Evolutionary conservation across 106 monocot species (phyloP).

Genomic region (Platanthera zijinensis): DNA sequence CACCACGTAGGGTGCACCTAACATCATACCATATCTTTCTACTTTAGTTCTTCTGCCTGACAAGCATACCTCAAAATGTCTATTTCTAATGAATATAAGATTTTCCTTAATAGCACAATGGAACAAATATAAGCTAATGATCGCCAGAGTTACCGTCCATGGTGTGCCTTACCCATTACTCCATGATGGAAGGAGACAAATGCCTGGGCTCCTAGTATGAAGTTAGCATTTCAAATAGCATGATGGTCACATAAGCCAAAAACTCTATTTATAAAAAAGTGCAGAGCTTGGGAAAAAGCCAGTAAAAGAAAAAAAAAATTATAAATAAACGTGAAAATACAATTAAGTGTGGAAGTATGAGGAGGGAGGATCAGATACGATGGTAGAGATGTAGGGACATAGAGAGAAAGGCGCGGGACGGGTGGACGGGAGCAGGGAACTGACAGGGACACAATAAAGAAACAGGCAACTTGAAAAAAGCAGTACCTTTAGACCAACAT

Average conservation of each 20-base stretch:
- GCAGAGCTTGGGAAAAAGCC: too few species aligned
- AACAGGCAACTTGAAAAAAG: background rate
- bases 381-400: background rate
- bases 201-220: too few species aligned
- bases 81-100: background rate
- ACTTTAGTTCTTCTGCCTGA: background rate
- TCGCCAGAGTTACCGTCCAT: too few species aligned
- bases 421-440: background rate
- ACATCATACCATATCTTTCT: background rate
- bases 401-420: background rate
- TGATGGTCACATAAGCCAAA: too few species aligned
- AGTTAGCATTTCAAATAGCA: too few species aligned
- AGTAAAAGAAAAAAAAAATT: too few species aligned
- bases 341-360: too few species aligned
- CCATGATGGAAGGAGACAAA: too few species aligned
- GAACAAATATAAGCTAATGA: background rate
- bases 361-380: too few species aligned
- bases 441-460: background rate
- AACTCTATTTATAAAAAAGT: too few species aligned
- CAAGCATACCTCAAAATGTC: background rate
- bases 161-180: too few species aligned
- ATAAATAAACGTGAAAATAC: too few species aligned
- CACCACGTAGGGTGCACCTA: background rate
- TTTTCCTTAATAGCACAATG: background rate
- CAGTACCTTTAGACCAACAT: slow-evolving; percentile 50